These are phyloP conservation scores for Pythium coloratum DNA, from an alignment of 352 stramenopile genomes.

Conservation along the genomic window DNA sequence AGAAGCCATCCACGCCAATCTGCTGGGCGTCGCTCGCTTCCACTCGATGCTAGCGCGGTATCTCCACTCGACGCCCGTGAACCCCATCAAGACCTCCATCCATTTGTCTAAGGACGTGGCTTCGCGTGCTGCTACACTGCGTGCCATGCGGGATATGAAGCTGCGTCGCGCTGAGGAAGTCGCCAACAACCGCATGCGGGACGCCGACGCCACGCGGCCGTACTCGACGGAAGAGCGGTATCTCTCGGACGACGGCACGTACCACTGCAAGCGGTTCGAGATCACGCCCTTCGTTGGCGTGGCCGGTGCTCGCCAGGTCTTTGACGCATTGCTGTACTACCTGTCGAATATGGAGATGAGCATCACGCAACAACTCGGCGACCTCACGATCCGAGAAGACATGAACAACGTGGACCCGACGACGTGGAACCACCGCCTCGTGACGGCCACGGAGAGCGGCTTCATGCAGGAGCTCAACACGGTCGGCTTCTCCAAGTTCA, in stretches of 20 bases:
- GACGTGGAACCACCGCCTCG: slow-evolving; percentile 42
- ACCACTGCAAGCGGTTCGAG: slow-evolving; percentile 30
- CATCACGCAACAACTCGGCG: slow-evolving; percentile 42
- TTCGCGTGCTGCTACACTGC: slow-evolving; percentile 19
- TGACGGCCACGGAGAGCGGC: slow-evolving; percentile 31
- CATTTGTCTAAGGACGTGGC: slow-evolving; percentile 15
- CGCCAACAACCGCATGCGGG: slow-evolving; percentile 12
- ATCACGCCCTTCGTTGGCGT: slow-evolving; percentile 44
- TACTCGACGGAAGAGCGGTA: slow-evolving; percentile 19
- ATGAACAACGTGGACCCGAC: slow-evolving; percentile 32
- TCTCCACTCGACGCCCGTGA: slow-evolving; percentile 18
- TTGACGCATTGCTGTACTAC: slow-evolving; percentile 46
- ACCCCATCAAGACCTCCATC: slow-evolving; percentile 21
- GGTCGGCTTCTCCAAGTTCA: slow-evolving; percentile 31
- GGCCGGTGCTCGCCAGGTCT: slow-evolving; percentile 19
- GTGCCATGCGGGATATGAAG: slow-evolving; percentile 20
- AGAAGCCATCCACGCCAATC: slow-evolving; percentile 22
- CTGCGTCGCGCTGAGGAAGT: slow-evolving; percentile 14
- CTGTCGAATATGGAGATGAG: slow-evolving; percentile 54
- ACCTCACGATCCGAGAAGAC: slow-evolving; percentile 51
- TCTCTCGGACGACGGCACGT: slow-evolving; percentile 16
- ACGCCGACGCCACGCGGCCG: slow-evolving; percentile 19
- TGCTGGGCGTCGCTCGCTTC: slow-evolving; percentile 15
- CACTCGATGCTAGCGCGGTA: slow-evolving; percentile 23
- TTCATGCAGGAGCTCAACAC: slow-evolving; percentile 23